Base-by-base conservation (phyloP, 371 early-diverging fungal species). In the Mortierella sp. region DNA sequence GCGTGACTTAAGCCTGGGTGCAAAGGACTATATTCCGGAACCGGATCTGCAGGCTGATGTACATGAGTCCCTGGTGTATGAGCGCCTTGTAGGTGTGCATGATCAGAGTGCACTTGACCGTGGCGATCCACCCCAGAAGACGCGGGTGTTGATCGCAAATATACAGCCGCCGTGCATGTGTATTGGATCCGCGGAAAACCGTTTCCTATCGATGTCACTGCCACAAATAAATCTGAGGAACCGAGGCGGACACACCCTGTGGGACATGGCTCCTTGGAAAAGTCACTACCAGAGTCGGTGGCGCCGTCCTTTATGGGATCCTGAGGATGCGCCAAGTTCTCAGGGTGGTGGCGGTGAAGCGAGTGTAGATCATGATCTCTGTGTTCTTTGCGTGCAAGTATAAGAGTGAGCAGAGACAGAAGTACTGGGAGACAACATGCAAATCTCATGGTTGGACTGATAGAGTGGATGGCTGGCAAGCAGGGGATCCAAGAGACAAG, bases 101-200 rank as follows among this genome's bases (percentile, higher is more conserved):
- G 26, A n/a, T 9, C 11, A 55, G 3, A 8, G 30, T 46, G 46
- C 8, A 11, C 4, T 19, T 61, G 19, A n/a, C 39, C 28, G 17
- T 53, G 21, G 27, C 21, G 7, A 14, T 53, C 17, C 24, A 14
- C 37, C 17, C 43, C 30, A 14, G 27, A 26, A 14, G 6, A 2
- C 17, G 41, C 26, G 8, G 42, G 24, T 19, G 62, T 57, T 12
- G 72, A 46, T 4, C 56, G 57, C n/a, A 41, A 32, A 21, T 56
- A 57, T 3, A 34, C 31, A 1, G 54, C 15, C n/a, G 30, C 47
- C 2, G 73, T 52, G 37, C 75, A 73, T 6, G 75, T 73, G 52
- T 49, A 73, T 43, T 73, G 75, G 14, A 73, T 49, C 2, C 64
- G 32, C 14, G 75, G 75, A 46, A 59, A 63, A 0, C 68, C 68